Evolutionary conservation across 495 filamentous ascomycete species (phyloP).

Genomic region (Xanthoparmelia taractica): DNA sequence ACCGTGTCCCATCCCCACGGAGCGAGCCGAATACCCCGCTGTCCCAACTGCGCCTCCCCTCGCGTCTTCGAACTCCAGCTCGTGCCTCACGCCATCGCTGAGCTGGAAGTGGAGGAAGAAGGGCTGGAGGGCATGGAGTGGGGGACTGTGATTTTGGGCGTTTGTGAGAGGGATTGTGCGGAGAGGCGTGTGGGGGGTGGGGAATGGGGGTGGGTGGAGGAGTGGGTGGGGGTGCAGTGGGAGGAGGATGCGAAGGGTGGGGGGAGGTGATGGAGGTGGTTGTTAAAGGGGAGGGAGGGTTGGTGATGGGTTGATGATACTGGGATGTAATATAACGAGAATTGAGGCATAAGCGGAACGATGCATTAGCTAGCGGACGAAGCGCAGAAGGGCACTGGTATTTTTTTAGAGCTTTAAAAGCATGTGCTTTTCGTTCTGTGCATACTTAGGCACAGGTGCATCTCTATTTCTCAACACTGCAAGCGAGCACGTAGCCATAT

Average conservation of each 20-base stretch:
- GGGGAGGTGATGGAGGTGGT: neutral
- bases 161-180: conserved; percentile 66
- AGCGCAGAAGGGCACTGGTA: neutral
- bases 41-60: conserved; percentile 61
- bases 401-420: neutral
- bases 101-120: conserved; percentile 74
- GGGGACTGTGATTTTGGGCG: conserved; percentile 89
- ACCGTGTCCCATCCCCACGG: conserved; percentile 17
- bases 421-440: neutral
- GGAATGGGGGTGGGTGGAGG: conserved; percentile 68
- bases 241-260: conserved; percentile 50
- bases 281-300: conserved; percentile 18
- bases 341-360: neutral
- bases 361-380: neutral
- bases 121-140: conserved; percentile 94
- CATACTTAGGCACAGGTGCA: neutral
- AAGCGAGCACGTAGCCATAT: neutral
- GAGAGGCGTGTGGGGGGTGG: conserved; percentile 39
- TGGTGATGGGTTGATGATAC: conserved; percentile 8
- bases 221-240: conserved; percentile 98
- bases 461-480: neutral
- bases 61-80: conserved; percentile 91
- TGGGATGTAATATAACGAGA: conserved; percentile 6
- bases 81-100: conserved; percentile 79
- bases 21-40: conserved; percentile 55